Conservation (phyloP, 345 rosid genomes). For the Citrus mangshanensis region DNA sequence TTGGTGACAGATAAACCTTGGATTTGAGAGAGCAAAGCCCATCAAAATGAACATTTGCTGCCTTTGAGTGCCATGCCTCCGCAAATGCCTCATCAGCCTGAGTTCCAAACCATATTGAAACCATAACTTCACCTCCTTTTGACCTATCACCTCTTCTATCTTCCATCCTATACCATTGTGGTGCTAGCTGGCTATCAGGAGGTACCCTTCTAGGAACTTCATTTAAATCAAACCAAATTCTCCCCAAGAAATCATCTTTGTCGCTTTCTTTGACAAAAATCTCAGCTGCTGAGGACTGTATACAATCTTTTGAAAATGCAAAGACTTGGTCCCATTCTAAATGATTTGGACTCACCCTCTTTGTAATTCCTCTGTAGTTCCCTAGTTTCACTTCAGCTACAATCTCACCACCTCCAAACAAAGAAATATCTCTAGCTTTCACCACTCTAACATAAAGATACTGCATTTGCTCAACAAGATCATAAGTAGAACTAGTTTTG, state of each 20-base stretch:
- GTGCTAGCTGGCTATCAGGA: constrained; percentile 74
- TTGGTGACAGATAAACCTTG: constrained; percentile 70
- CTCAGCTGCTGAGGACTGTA: constrained; percentile 74
- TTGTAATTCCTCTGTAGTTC: constrained; percentile 65
- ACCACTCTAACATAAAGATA: constrained; percentile 64
- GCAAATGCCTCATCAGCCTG: constrained; percentile 75
- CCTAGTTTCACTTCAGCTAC: constrained; percentile 65
- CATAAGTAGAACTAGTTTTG: constrained; percentile 67
- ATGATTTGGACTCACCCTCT: constrained; percentile 34
- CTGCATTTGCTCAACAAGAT: constrained; percentile 81
- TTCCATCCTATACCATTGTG: constrained; percentile 73
- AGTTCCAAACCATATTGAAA: constrained; percentile 76
- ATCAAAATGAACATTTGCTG: constrained; percentile 61
- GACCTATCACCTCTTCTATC: constrained; percentile 43
- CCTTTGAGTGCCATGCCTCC: constrained; percentile 76
- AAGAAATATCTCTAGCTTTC: constrained; percentile 41
- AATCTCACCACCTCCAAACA: constrained; percentile 46
- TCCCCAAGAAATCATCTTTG: constrained; percentile 57
- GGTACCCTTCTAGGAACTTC: constrained; percentile 70
- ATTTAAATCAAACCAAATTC: constrained; percentile 62
- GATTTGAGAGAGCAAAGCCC: constrained; percentile 61
- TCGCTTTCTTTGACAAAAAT: constrained; percentile 54
- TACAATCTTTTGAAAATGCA: constrained; percentile 70
- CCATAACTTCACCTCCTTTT: constrained; percentile 56
- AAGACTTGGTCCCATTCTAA: constrained; percentile 70